These are phyloP conservation scores for Knoxdaviesia proteae DNA, from an alignment of 2,329 filamentous ascomycete genomes.

Conservation along the genomic window DNA sequence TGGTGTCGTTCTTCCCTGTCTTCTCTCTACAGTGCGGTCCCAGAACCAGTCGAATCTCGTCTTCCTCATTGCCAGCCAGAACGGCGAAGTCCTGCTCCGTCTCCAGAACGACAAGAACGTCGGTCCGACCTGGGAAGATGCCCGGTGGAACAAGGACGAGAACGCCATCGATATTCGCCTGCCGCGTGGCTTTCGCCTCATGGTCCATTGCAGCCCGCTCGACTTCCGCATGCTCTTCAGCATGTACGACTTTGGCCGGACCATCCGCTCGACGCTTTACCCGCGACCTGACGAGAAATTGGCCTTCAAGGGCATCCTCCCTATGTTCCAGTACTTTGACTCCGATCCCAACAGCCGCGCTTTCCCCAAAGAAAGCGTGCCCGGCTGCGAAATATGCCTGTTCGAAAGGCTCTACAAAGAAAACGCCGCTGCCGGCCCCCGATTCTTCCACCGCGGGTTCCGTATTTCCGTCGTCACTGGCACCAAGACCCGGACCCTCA, in stretches of 20 bases:
- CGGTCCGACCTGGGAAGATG: slow-evolving; percentile 61
- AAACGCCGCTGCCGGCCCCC: slow-evolving; percentile 49
- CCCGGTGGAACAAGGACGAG: slow-evolving; percentile 54
- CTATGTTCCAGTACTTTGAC: slow-evolving; percentile 66
- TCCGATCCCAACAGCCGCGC: slow-evolving; percentile 43
- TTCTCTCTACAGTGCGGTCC: slow-evolving; percentile 55
- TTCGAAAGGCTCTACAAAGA: slow-evolving; percentile 54
- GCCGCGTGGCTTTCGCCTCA: slow-evolving; percentile 55
- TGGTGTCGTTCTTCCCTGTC: slow-evolving; percentile 47
- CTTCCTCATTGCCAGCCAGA: slow-evolving; percentile 61
- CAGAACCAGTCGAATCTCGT: slow-evolving; percentile 48
- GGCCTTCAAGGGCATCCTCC: slow-evolving; percentile 47
- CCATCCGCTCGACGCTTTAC: slow-evolving; percentile 50
- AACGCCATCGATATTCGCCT: slow-evolving; percentile 47
- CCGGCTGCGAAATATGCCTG: slow-evolving; percentile 49
- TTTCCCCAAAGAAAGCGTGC: slow-evolving; percentile 57
- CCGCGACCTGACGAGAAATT: slow-evolving; percentile 48
- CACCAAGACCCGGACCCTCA: slow-evolving; percentile 55
- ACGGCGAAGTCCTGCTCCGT: slow-evolving; percentile 51
- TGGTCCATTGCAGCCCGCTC: slow-evolving; percentile 48
- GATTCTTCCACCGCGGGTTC: slow-evolving; percentile 59
- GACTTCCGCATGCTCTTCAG: slow-evolving; percentile 65
- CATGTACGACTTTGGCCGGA: slow-evolving; percentile 68
- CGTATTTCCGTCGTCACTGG: slow-evolving; percentile 61
- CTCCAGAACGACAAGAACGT: slow-evolving; percentile 48